A percentile compares a stretch with the other conserved stretches of the same genome.
These are phyloP conservation scores for Drechslerella dactyloides DNA, from an alignment of 2,329 filamentous ascomycete species.

Conservation along the genomic window DNA sequence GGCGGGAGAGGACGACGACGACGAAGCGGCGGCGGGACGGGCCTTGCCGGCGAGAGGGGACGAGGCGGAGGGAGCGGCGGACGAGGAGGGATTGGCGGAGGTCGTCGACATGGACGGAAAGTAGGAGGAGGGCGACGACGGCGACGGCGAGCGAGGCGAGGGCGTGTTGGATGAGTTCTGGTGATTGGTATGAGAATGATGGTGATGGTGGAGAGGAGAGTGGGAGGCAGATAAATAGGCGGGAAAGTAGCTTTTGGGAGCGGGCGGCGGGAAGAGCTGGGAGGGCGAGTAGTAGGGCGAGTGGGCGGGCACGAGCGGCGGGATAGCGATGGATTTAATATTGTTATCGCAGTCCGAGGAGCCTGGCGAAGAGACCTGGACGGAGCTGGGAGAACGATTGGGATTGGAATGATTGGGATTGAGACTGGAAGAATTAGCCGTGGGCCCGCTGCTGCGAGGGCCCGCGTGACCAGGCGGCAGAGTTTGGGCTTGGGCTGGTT, in stretches of 20 bases:
- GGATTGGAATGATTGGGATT: neutral
- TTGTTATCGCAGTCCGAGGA: neutral
- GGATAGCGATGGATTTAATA: conserved; percentile 26
- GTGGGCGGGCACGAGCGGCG: conserved; percentile 13
- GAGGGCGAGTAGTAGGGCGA: conserved; percentile 46
- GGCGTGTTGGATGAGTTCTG: neutral
- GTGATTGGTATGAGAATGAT: neutral
- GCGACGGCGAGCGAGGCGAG: conserved; percentile 1
- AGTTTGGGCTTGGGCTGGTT: too few relatives aligned
- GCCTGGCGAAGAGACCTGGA: too few relatives aligned
- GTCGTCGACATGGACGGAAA: conserved; percentile 16
- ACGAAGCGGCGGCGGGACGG: conserved; percentile 5
- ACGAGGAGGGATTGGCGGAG: conserved; percentile 8
- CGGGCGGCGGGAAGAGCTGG: conserved; percentile 31
- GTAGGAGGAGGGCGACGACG: conserved; percentile 2
- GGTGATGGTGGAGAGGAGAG: neutral
- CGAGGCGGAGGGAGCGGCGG: neutral
- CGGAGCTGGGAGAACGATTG: neutral
- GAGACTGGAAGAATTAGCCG: neutral
- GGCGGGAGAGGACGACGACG: conserved; percentile 1
- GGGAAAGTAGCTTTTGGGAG: conserved; percentile 42
- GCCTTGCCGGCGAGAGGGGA: conserved; percentile 15
- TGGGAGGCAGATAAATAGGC: conserved; percentile 21
- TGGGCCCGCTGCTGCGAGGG: neutral
- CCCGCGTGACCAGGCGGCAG: neutral